Evolutionary conservation across 2,329 filamentous ascomycete genomes (phyloP).

Genomic region (Madurella fahalii): DNA sequence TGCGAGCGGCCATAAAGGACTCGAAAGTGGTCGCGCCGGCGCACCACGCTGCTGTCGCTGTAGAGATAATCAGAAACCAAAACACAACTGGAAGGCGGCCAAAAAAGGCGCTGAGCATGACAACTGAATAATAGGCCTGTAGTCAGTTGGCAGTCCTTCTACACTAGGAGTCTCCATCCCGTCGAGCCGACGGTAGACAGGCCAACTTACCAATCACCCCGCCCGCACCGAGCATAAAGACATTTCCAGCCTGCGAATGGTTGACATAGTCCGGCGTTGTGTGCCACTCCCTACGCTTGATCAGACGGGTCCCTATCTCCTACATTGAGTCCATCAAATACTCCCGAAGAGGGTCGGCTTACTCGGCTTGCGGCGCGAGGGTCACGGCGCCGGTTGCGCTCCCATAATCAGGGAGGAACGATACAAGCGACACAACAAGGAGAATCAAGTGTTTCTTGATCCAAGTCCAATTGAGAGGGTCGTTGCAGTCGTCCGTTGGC

Average conservation of each 20-base stretch:
- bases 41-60: slow-evolving; percentile 42
- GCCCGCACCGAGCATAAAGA: slow-evolving; percentile 46
- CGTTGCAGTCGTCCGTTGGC: slow-evolving; percentile 46
- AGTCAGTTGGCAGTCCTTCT: background rate
- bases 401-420: slow-evolving; percentile 48
- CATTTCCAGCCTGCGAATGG: slow-evolving; percentile 48
- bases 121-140: slow-evolving; percentile 25
- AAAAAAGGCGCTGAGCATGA: slow-evolving; percentile 40
- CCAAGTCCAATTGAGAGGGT: slow-evolving; percentile 52
- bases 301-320: background rate
- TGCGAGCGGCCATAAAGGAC: slow-evolving; percentile 46
- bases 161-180: background rate
- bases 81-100: slow-evolving; percentile 43
- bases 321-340: too few species aligned
- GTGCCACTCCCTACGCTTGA: slow-evolving; percentile 39
- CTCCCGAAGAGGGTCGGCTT: slow-evolving; percentile 9
- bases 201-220: slow-evolving; percentile 35
- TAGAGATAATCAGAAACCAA: slow-evolving; percentile 36
- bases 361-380: slow-evolving; percentile 41
- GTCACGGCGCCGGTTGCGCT: slow-evolving; percentile 43
- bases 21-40: slow-evolving; percentile 41
- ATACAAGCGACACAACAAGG: slow-evolving; percentile 43
- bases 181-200: background rate
- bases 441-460: slow-evolving; percentile 47
- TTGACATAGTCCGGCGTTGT: slow-evolving; percentile 47